A percentile compares a stretch with the other conserved stretches of the same genome.
These are phyloP conservation scores for Podospora pseudopauciseta DNA, from an alignment of 495 filamentous ascomycete genomes.

Conservation along the genomic window DNA sequence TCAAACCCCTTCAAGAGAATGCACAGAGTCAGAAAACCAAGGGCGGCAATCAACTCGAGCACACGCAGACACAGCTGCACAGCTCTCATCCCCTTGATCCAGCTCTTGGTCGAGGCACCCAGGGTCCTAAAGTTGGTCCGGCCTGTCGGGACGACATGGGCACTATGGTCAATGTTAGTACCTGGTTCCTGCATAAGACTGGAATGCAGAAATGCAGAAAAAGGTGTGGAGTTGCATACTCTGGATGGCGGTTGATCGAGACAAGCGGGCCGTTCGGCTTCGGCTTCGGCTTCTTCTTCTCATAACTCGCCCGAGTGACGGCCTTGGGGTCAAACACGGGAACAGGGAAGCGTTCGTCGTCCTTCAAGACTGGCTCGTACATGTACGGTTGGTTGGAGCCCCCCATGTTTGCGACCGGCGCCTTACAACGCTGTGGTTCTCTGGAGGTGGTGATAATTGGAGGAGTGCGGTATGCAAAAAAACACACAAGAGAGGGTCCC, in stretches of 20 bases:
- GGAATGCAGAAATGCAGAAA: constrained; percentile 2
- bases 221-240: constrained; percentile 50
- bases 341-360: constrained; percentile 48
- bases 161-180: constrained; percentile 28
- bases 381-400: constrained; percentile 67
- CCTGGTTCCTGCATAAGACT: background rate
- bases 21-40: constrained; percentile 66
- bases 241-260: constrained; percentile 75
- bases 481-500: background rate
- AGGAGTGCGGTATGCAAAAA: background rate
- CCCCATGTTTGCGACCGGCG: constrained; percentile 34
- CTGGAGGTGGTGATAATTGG: background rate
- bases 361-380: constrained; percentile 55
- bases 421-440: background rate
- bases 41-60: constrained; percentile 60
- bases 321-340: constrained; percentile 76
- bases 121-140: constrained; percentile 52
- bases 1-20: constrained; percentile 68
- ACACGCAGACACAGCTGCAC: constrained; percentile 64
- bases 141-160: constrained; percentile 28
- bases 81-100: constrained; percentile 61
- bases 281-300: constrained; percentile 57
- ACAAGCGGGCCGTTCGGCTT: constrained; percentile 72
- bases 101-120: constrained; percentile 63
- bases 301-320: constrained; percentile 67